These are phyloP conservation scores for Lichtheimia hyalospora DNA, from an alignment of 371 early-diverging fungal genomes.

Conservation along the genomic window DNA sequence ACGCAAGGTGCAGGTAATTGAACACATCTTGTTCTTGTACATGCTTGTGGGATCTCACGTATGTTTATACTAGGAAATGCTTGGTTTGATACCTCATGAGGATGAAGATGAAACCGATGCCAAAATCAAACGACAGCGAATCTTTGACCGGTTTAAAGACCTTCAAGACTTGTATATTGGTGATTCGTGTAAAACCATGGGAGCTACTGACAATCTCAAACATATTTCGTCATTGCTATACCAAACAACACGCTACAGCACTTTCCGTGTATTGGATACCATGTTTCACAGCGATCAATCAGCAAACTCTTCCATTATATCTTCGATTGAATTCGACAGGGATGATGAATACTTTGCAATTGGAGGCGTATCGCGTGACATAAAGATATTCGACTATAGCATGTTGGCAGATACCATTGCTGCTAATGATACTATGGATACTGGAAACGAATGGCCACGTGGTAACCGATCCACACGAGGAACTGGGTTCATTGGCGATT, in stretches of 20 bases:
- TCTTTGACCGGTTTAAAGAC: constrained; percentile 71
- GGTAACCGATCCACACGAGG: background rate
- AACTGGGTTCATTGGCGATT: constrained; percentile 10
- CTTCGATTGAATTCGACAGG: constrained; percentile 89
- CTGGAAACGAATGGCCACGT: constrained; percentile 1
- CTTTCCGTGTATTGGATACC: constrained; percentile 69
- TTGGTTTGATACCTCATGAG: constrained; percentile 3
- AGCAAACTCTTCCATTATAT: constrained; percentile 76
- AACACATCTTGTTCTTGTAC: no score
- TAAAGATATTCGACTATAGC: constrained; percentile 85
- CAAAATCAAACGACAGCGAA: constrained; percentile 35
- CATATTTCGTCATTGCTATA: constrained; percentile 67
- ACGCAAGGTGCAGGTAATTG: background rate
- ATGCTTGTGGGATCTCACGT: background rate
- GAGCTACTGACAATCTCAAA: constrained; percentile 3
- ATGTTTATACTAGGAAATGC: background rate
- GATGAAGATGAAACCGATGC: constrained; percentile 1
- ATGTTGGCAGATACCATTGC: constrained; percentile 39
- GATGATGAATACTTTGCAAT: constrained; percentile 92
- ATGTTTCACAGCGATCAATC: constrained; percentile 75
- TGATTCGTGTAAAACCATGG: background rate
- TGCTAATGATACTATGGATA: constrained; percentile 21
- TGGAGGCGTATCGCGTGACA: constrained; percentile 90
- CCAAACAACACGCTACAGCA: constrained; percentile 65
- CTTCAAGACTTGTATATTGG: constrained; percentile 68